A percentile compares a stretch with the other conserved stretches of the same genome.
Evolutionary conservation across 805 yeast species (phyloP).

Genomic region (Zygoascus flipseniorum): DNA sequence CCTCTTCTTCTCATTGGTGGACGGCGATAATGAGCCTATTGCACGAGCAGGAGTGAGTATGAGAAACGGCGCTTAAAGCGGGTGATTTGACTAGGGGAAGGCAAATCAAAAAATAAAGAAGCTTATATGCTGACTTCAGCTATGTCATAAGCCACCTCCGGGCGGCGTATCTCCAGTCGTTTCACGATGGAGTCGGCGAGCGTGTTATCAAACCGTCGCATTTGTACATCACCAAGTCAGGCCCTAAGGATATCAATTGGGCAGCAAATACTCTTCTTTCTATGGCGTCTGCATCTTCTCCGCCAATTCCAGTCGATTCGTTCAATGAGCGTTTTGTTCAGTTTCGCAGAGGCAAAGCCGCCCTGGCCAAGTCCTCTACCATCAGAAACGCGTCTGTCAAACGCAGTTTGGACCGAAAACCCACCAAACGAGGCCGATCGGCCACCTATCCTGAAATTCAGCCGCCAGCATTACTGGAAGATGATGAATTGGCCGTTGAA

Average conservation of each 20-base stretch:
- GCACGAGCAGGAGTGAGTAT: slow-evolving; percentile 21
- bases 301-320: slow-evolving; percentile 20
- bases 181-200: slow-evolving; percentile 23
- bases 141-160: slow-evolving; percentile 26
- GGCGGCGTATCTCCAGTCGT: slow-evolving; percentile 21
- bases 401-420: not conserved
- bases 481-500: not conserved
- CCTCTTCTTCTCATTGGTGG: slow-evolving; percentile 4
- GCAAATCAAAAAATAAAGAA: no score
- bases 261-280: slow-evolving; percentile 18
- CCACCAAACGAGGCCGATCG: not conserved
- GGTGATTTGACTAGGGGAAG: no score
- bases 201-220: slow-evolving; percentile 21
- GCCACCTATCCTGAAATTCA: slow-evolving; percentile 2
- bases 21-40: slow-evolving; percentile 22
- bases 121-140: slow-evolving; percentile 3
- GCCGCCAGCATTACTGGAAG: not conserved
- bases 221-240: slow-evolving; percentile 19
- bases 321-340: slow-evolving; percentile 5
- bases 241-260: slow-evolving; percentile 18
- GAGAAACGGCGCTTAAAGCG: not conserved
- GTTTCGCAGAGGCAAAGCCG: slow-evolving; percentile 3
- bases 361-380: not conserved
- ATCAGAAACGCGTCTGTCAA: not conserved
- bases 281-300: slow-evolving; percentile 17